phyloP scores from a whole-genome alignment of 805 yeast species.

The Saccharomyces mikatae region DNA sequence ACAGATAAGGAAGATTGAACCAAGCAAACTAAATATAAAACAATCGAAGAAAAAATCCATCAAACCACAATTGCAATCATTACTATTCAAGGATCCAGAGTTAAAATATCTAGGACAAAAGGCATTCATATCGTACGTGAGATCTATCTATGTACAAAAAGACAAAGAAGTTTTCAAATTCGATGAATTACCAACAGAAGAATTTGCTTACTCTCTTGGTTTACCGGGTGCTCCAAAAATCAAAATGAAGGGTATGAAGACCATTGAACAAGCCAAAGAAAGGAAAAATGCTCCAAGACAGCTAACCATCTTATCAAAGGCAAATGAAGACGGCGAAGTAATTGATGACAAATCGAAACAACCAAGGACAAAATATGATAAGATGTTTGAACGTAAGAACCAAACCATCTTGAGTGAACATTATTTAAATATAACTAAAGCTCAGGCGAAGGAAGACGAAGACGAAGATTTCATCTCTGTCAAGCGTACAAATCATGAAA shows the following conservation, averaged over 20 bases:
- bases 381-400: conserved; percentile 91
- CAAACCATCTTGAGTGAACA: conserved; percentile 89
- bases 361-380: conserved; percentile 81
- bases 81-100: conserved; percentile 86
- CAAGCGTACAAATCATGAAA: conserved; percentile 66
- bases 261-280: conserved; percentile 47
- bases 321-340: conserved; percentile 58
- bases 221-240: conserved; percentile 94
- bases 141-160: conserved; percentile 76
- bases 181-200: conserved; percentile 69
- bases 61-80: conserved; percentile 74
- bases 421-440: conserved; percentile 63
- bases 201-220: conserved; percentile 80
- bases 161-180: conserved; percentile 81
- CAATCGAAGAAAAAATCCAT: conserved; percentile 65
- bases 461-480: conserved; percentile 72
- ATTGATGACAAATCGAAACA: conserved; percentile 29
- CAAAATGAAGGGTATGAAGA: conserved; percentile 50
- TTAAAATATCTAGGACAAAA: conserved; percentile 90
- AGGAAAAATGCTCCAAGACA: conserved; percentile 76
- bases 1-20: conserved; percentile 54
- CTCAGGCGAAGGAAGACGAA: conserved; percentile 38
- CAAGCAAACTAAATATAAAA: conserved; percentile 66
- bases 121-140: conserved; percentile 86
- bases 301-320: conserved; percentile 46